Evolutionary conservation across 2,329 filamentous ascomycete species (phyloP).

Genomic region (Pseudocercospora fijiensis): DNA sequence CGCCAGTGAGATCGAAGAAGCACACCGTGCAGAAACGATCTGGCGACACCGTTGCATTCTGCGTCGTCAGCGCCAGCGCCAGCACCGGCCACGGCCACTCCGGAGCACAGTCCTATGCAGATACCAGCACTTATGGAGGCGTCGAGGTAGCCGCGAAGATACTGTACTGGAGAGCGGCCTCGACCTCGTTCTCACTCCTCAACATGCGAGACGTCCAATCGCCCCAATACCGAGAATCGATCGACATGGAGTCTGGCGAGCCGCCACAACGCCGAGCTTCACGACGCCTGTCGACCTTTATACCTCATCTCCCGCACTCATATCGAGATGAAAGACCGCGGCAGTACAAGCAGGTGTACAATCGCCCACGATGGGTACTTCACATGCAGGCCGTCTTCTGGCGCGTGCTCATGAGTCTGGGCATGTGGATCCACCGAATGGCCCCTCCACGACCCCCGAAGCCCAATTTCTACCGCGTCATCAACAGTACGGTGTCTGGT

Average conservation of each 20-base stretch:
- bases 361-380: conserved; percentile 58
- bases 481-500: conserved; percentile 52
- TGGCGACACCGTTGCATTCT: background rate
- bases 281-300: conserved; percentile 8
- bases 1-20: background rate
- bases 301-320: conserved; percentile 18
- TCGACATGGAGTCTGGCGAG: conserved; percentile 4
- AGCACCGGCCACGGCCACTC: background rate
- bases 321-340: conserved; percentile 17
- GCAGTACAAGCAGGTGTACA: conserved; percentile 25
- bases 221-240: background rate
- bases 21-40: background rate
- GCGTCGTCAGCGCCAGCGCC: background rate
- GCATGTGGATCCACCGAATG: conserved; percentile 66
- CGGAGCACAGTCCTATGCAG: background rate
- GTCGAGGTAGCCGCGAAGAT: background rate
- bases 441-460: conserved; percentile 60
- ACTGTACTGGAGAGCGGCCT: background rate
- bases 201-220: conserved; percentile 4
- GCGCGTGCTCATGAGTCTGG: conserved; percentile 66
- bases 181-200: background rate
- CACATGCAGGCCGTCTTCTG: conserved; percentile 64
- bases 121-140: background rate
- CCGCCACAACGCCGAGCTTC: conserved; percentile 1
- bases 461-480: conserved; percentile 59